Percentiles rank a stretch among this genome's conserved stretches.
These are phyloP conservation scores for Tanacetum coccineum DNA, from an alignment of 129 eudicot species.

Conservation along the genomic window DNA sequence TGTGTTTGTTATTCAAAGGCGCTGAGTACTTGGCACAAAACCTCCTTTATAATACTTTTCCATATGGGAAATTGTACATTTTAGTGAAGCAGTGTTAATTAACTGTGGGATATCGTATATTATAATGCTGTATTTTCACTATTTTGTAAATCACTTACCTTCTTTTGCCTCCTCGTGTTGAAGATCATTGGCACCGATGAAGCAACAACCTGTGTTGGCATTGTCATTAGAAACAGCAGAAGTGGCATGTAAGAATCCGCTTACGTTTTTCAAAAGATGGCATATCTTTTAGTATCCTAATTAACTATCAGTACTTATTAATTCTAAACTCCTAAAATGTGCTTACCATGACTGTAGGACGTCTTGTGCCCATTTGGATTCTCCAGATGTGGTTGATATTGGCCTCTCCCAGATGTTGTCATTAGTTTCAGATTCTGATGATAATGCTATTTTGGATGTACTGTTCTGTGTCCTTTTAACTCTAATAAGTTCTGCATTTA, in stretches of 20 bases:
- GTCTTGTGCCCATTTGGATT: constrained; percentile 83
- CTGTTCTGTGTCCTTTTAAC: constrained; percentile 10
- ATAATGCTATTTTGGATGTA: constrained; percentile 63
- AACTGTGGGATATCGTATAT: not conserved
- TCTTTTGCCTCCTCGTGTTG: constrained; percentile 21
- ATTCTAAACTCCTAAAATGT: constrained; percentile 10
- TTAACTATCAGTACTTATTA: not conserved
- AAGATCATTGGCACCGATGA: constrained; percentile 91
- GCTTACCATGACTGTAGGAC: constrained; percentile 46
- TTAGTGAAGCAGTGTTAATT: too few species aligned
- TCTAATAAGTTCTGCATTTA: not conserved
- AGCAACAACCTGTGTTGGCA: constrained; percentile 96
- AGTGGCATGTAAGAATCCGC: constrained; percentile 69
- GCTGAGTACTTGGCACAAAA: too few species aligned
- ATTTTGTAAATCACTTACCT: not conserved
- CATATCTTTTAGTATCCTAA: not conserved
- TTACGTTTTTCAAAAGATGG: constrained; percentile 5
- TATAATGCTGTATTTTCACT: not conserved
- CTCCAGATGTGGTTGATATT: constrained; percentile 54
- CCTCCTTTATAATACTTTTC: too few species aligned
- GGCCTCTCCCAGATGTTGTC: constrained; percentile 90
- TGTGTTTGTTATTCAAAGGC: too few species aligned
- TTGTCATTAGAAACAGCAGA: constrained; percentile 63
- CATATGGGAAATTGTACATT: too few species aligned
- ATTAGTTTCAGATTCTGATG: constrained; percentile 35